Conservation (phyloP, 495 filamentous ascomycete genomes). For the Halenospora varia region DNA sequence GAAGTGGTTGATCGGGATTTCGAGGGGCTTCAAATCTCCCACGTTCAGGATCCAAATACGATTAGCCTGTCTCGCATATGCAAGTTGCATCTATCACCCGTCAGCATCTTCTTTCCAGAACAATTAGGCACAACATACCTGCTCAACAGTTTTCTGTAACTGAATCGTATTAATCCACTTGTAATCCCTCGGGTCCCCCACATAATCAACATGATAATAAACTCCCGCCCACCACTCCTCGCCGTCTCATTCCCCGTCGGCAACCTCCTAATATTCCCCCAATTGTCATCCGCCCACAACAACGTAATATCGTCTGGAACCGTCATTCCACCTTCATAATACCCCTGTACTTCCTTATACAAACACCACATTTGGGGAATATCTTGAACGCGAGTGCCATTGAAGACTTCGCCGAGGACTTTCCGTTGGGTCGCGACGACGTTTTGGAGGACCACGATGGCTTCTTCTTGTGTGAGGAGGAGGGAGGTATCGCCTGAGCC, state of each 20-base stretch:
- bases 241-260: constrained; percentile 57
- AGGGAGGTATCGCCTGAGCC: constrained; percentile 63
- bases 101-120: background rate
- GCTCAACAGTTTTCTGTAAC: constrained; percentile 59
- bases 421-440: constrained; percentile 56
- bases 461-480: constrained; percentile 46
- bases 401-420: constrained; percentile 52
- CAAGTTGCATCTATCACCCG: constrained; percentile 47
- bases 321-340: constrained; percentile 58
- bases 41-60: constrained; percentile 76
- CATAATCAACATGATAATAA: constrained; percentile 76
- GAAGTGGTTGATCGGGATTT: constrained; percentile 65
- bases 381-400: constrained; percentile 43
- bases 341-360: constrained; percentile 68
- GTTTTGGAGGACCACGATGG: constrained; percentile 54
- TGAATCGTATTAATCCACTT: constrained; percentile 74
- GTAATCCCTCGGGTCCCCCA: constrained; percentile 58
- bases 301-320: constrained; percentile 72
- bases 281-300: constrained; percentile 75
- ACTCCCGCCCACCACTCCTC: constrained; percentile 61
- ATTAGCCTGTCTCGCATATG: constrained; percentile 57
- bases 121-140: constrained; percentile 20
- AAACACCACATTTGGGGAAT: constrained; percentile 71
- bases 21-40: constrained; percentile 67
- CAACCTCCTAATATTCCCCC: constrained; percentile 63